These are phyloP conservation scores for Diaporthe aspalathi DNA, from an alignment of 2,329 filamentous ascomycete genomes.

Conservation along the genomic window DNA sequence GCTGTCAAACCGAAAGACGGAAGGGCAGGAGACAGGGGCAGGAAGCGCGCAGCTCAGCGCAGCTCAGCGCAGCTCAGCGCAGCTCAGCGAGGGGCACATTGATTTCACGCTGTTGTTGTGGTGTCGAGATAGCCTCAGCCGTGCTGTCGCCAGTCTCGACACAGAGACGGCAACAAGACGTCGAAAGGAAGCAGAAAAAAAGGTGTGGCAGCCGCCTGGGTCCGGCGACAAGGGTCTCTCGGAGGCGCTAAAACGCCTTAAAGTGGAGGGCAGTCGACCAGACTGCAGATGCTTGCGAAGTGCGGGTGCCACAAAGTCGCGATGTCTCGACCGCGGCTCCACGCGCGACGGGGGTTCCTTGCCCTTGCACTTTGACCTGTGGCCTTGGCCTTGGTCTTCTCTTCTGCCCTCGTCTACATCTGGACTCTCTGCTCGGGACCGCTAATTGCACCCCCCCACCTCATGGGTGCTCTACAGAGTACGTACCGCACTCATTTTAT, in stretches of 20 bases:
- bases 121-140: slow-evolving; percentile 6
- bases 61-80: too few species aligned
- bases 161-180: not conserved
- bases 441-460: not conserved
- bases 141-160: too few species aligned
- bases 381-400: too few species aligned
- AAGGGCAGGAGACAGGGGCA: slow-evolving; percentile 9
- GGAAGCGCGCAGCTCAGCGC: slow-evolving; percentile 8
- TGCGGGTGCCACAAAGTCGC: slow-evolving; percentile 17
- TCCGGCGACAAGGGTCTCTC: slow-evolving; percentile 35
- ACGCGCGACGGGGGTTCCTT: slow-evolving; percentile 30
- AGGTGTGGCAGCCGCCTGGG: slow-evolving; percentile 35
- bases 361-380: not conserved
- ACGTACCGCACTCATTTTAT: too few species aligned
- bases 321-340: slow-evolving; percentile 34
- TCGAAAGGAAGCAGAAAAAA: slow-evolving; percentile 31
- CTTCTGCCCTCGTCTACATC: too few species aligned
- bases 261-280: slow-evolving; percentile 27
- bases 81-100: too few species aligned
- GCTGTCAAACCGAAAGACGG: slow-evolving; percentile 24
- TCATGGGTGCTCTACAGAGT: too few species aligned
- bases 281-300: slow-evolving; percentile 30
- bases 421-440: too few species aligned
- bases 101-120: not conserved
- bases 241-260: slow-evolving; percentile 35